phyloP scores from a whole-genome alignment of 164 flowering plant genomes.

The Magnolia kwangsiensis region DNA sequence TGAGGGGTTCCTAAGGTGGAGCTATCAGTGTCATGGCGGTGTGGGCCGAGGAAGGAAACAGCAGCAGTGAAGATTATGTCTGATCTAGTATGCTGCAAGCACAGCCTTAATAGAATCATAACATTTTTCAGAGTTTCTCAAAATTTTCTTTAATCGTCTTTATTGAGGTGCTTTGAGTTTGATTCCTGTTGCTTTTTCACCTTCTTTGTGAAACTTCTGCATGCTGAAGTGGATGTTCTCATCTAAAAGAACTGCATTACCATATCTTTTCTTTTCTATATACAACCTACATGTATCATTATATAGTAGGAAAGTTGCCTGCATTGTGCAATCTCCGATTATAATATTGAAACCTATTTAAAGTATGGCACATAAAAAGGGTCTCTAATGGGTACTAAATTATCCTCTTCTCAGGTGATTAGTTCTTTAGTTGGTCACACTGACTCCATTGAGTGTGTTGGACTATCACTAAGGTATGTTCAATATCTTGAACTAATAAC shows the following conservation, averaged over 20 bases:
- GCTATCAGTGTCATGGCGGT: too few species aligned
- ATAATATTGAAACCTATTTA: neutral
- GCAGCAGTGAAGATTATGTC: neutral
- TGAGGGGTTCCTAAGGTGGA: neutral
- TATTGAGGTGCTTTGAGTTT: neutral
- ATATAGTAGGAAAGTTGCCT: neutral
- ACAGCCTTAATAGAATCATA: neutral
- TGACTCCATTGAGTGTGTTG: conserved; percentile 83
- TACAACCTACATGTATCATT: neutral
- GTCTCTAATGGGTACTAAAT: conserved; percentile 2
- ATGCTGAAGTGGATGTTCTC: neutral
- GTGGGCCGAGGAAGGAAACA: neutral
- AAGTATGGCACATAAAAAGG: neutral
- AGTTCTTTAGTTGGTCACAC: conserved; percentile 64
- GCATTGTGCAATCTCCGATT: neutral
- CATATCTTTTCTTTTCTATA: neutral
- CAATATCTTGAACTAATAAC: neutral
- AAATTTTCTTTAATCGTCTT: neutral
- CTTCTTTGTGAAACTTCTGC: neutral
- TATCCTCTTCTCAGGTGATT: conserved; percentile 50
- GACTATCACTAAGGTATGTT: conserved; percentile 53
- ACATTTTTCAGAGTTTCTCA: neutral
- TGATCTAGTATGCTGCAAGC: neutral
- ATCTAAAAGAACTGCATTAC: neutral
- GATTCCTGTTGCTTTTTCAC: neutral